These are phyloP conservation scores for Acanthamoeba divionensis DNA, from an alignment of 208 protist species.

Conservation along the genomic window DNA sequence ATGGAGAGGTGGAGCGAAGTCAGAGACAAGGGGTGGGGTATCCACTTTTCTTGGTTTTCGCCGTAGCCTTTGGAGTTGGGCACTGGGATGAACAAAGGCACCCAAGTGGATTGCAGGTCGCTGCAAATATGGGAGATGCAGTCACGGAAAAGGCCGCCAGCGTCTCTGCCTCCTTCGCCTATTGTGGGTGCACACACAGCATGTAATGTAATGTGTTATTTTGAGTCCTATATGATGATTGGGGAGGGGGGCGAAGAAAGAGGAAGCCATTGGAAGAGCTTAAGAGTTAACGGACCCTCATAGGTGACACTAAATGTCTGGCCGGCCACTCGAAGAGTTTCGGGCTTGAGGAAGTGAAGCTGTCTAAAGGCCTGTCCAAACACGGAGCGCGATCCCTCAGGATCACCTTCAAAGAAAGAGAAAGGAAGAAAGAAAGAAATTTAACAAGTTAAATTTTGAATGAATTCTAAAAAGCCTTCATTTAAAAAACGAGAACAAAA, in stretches of 20 bases:
- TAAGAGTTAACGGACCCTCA: neutral
- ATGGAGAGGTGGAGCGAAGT: conserved; percentile 56
- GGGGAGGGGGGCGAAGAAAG: too few species aligned
- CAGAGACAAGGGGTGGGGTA: conserved; percentile 43
- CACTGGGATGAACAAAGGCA: conserved; percentile 60
- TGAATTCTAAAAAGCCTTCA: too few species aligned
- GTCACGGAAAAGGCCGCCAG: conserved; percentile 56
- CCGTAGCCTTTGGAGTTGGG: conserved; percentile 56
- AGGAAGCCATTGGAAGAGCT: neutral
- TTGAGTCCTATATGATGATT: too few species aligned
- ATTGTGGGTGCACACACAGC: too few species aligned
- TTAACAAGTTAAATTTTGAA: too few species aligned
- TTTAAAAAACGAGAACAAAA: neutral
- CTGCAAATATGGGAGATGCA: conserved; percentile 55
- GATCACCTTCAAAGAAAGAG: neutral
- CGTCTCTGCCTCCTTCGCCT: conserved; percentile 16
- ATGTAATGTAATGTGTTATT: too few species aligned
- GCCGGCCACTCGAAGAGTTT: neutral
- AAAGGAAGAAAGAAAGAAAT: neutral
- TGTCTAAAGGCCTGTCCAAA: conserved; percentile 53
- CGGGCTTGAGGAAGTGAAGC: conserved; percentile 51
- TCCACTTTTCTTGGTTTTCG: conserved; percentile 65
- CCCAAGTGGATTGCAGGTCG: conserved; percentile 32
- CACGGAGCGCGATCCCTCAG: conserved; percentile 18
- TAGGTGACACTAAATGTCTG: conserved; percentile 46